Evolutionary conservation across 495 filamentous ascomycete genomes (phyloP).

Genomic region (Talaromyces liani): DNA sequence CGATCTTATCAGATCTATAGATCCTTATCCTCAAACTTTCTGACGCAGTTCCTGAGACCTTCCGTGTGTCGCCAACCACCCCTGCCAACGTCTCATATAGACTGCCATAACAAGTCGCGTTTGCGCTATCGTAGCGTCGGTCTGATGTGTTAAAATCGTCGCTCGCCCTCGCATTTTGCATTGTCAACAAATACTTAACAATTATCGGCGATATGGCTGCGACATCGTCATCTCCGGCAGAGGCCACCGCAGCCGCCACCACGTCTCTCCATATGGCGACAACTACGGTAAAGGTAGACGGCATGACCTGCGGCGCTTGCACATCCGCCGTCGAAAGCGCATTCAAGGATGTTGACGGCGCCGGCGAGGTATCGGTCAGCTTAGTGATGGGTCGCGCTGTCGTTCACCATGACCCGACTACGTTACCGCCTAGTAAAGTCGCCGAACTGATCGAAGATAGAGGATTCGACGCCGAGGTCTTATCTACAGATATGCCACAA

Average conservation of each 20-base stretch:
- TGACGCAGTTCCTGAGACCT: constrained; percentile 2
- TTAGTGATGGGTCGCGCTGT: constrained; percentile 90
- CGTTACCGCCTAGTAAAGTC: constrained; percentile 63
- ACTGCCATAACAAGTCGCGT: neutral
- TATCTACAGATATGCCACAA: constrained; percentile 66
- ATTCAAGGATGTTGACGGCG: constrained; percentile 73
- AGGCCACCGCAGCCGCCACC: neutral
- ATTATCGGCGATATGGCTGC: neutral
- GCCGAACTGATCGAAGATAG: constrained; percentile 85
- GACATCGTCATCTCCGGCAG: neutral
- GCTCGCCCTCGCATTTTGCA: neutral
- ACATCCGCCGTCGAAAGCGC: constrained; percentile 80
- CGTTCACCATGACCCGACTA: constrained; percentile 74
- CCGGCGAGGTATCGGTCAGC: constrained; percentile 79
- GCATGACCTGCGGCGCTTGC: constrained; percentile 94
- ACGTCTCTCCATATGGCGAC: constrained; percentile 60
- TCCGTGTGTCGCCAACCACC: neutral
- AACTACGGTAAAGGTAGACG: constrained; percentile 81
- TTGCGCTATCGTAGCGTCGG: neutral
- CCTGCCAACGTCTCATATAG: neutral
- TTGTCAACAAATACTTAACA: neutral
- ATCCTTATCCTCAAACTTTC: neutral
- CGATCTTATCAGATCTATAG: constrained; percentile 2
- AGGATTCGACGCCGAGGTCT: constrained; percentile 89
- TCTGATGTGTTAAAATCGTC: neutral